These are phyloP conservation scores for Stemphylium lycopersici DNA, from an alignment of 2,329 filamentous ascomycete species.

Conservation along the genomic window DNA sequence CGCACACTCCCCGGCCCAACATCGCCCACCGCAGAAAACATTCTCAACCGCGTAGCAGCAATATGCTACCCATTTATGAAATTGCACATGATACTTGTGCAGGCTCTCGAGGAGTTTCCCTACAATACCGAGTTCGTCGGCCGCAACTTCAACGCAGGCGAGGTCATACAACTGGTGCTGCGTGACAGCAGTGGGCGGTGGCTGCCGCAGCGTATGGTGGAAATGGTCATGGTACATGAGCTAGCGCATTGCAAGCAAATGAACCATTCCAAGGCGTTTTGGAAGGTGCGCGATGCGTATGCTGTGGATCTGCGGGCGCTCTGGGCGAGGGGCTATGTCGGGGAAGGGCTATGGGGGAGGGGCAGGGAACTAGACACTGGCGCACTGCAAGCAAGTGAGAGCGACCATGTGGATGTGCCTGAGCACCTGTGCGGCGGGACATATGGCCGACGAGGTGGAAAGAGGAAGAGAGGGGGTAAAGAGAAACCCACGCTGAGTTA, in stretches of 20 bases:
- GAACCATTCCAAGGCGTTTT: slow-evolving; percentile 85
- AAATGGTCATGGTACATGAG: slow-evolving; percentile 97
- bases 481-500: slow-evolving; percentile 64
- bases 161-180: slow-evolving; percentile 84
- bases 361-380: slow-evolving; percentile 66
- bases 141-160: slow-evolving; percentile 88
- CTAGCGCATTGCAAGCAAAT: slow-evolving; percentile 88
- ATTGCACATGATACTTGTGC: slow-evolving; percentile 53
- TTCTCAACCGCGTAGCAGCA: slow-evolving; percentile 58
- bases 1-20: slow-evolving; percentile 71
- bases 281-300: slow-evolving; percentile 77
- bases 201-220: slow-evolving; percentile 82
- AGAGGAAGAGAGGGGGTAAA: slow-evolving; percentile 52
- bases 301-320: slow-evolving; percentile 72
- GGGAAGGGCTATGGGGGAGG: slow-evolving; percentile 83
- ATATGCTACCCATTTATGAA: slow-evolving; percentile 72
- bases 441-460: slow-evolving; percentile 64
- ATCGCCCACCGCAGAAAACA: slow-evolving; percentile 37
- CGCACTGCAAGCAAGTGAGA: slow-evolving; percentile 28
- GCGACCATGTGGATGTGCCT: slow-evolving; percentile 38
- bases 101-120: slow-evolving; percentile 76
- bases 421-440: slow-evolving; percentile 82
- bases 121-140: slow-evolving; percentile 84
- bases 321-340: slow-evolving; percentile 74
- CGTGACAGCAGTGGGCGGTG: slow-evolving; percentile 69